Evolutionary conservation across 176 grass and related monocot species (phyloP).

Genomic region (Carex littledalei): DNA sequence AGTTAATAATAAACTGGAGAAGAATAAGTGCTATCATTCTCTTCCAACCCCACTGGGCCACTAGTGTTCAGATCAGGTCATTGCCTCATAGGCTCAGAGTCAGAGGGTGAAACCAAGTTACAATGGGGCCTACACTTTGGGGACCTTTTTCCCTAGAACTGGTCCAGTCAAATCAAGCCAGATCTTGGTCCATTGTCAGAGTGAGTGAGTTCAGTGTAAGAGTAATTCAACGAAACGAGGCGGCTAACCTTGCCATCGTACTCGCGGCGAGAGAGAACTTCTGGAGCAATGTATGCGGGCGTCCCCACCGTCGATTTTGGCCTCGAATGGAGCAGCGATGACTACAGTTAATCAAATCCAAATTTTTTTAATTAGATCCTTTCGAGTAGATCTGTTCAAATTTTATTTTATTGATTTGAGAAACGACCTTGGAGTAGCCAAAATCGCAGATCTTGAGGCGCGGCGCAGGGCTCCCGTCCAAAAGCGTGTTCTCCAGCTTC

Average conservation of each 20-base stretch:
- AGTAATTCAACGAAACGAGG: not conserved
- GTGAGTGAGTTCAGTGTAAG: not conserved
- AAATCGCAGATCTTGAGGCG: constrained; percentile 86
- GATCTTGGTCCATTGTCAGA: not conserved
- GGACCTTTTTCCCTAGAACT: not conserved
- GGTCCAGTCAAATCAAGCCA: not conserved
- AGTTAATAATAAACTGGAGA: not conserved
- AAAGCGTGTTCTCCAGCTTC: constrained; percentile 75
- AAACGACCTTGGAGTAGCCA: constrained; percentile 69
- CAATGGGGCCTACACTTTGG: not conserved
- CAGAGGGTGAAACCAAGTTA: not conserved
- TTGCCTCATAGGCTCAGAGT: not conserved
- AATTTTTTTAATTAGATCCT: not conserved
- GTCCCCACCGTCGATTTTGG: constrained; percentile 84
- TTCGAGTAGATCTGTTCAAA: not conserved
- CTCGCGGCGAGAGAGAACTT: constrained; percentile 53
- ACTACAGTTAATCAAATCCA: constrained; percentile 37
- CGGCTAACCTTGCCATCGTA: constrained; percentile 63
- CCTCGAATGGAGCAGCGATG: constrained; percentile 72
- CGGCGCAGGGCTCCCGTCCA: constrained; percentile 50
- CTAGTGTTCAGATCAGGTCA: not conserved
- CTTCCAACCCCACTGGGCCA: not conserved
- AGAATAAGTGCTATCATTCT: not conserved
- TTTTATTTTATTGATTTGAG: not conserved
- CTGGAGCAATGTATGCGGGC: constrained; percentile 75